phyloP scores from a whole-genome alignment of 179 eudicot genomes.

The Camellia oleifera region DNA sequence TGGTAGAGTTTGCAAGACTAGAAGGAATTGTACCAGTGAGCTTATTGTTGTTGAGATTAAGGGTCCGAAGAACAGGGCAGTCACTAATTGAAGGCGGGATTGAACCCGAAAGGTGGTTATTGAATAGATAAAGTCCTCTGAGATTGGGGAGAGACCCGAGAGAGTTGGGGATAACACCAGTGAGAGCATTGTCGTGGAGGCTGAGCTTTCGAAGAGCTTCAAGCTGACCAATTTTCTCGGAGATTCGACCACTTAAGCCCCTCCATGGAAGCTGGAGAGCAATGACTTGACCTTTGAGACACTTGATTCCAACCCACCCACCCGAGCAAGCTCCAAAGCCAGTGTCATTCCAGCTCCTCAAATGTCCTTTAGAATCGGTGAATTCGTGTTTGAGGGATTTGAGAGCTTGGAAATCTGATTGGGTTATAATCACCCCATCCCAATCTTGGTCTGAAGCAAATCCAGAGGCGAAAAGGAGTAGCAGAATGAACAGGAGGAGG shows the following conservation, averaged over 20 bases:
- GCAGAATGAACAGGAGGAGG: slow-evolving; percentile 11
- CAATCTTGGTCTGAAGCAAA: slow-evolving; percentile 31
- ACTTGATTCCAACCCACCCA: slow-evolving; percentile 68
- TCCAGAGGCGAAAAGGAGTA: not conserved
- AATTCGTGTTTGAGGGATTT: slow-evolving; percentile 51
- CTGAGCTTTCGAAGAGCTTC: slow-evolving; percentile 61
- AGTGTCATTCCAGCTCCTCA: slow-evolving; percentile 62
- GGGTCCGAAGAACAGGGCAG: slow-evolving; percentile 38
- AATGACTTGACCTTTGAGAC: slow-evolving; percentile 53
- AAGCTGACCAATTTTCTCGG: slow-evolving; percentile 56
- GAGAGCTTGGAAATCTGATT: slow-evolving; percentile 64
- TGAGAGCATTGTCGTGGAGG: slow-evolving; percentile 69
- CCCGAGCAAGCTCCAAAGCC: slow-evolving; percentile 67
- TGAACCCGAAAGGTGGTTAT: slow-evolving; percentile 66
- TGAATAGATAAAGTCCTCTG: slow-evolving; percentile 67
- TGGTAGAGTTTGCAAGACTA: slow-evolving; percentile 46
- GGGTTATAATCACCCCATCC: slow-evolving; percentile 44
- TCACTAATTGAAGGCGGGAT: slow-evolving; percentile 59
- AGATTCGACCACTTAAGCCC: slow-evolving; percentile 54
- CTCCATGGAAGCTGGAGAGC: slow-evolving; percentile 74
- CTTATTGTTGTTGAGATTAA: slow-evolving; percentile 69
- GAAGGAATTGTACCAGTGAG: slow-evolving; percentile 56
- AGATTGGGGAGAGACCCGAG: slow-evolving; percentile 71
- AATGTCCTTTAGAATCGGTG: slow-evolving; percentile 34
- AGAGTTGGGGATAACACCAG: slow-evolving; percentile 64